A percentile compares a stretch with the other conserved stretches of the same genome.
Evolutionary conservation across 805 yeast genomes (phyloP).

Genomic region (Ogataea paraovalis): DNA sequence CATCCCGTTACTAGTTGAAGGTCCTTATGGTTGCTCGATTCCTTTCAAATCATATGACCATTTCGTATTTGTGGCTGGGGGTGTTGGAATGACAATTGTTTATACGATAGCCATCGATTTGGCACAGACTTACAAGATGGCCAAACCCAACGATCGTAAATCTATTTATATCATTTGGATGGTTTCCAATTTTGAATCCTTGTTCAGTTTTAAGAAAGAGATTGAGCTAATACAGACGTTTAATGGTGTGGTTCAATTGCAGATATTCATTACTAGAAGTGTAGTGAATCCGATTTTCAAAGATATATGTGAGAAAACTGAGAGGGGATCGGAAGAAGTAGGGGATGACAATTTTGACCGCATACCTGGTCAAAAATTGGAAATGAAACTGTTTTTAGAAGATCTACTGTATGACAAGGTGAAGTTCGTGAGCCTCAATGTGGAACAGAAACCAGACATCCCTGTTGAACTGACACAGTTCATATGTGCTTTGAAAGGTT

Average conservation of each 20-base stretch:
- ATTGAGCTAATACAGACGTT: conserved; percentile 23
- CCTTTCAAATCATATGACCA: conserved; percentile 46
- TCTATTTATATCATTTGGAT: conserved; percentile 25
- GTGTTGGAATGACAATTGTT: conserved; percentile 60
- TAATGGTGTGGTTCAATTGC: conserved; percentile 23
- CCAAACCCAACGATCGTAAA: conserved; percentile 20
- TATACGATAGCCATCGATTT: conserved; percentile 43
- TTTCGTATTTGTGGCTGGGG: conserved; percentile 56
- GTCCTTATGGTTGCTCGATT: conserved; percentile 52
- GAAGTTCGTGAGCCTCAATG: conserved; percentile 19
- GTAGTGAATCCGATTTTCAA: conserved; percentile 19
- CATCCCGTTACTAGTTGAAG: conserved; percentile 50
- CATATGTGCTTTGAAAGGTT: conserved; percentile 17
- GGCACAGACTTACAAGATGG: conserved; percentile 30
- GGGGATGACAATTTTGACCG: too few relatives aligned
- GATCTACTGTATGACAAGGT: conserved; percentile 17
- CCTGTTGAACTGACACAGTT: conserved; percentile 17
- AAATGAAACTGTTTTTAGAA: conserved; percentile 13
- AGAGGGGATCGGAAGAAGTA: neutral
- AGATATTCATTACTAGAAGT: conserved; percentile 27
- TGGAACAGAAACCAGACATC: conserved; percentile 26
- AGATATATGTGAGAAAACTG: neutral
- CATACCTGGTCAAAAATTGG: conserved; percentile 7
- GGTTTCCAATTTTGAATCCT: conserved; percentile 29
- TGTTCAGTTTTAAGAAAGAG: conserved; percentile 28